Evolutionary conservation across 495 filamentous ascomycete species (phyloP), one percentile per base, ranked within the genome.

Genomic region (Glarea lozoyensis): DNA sequence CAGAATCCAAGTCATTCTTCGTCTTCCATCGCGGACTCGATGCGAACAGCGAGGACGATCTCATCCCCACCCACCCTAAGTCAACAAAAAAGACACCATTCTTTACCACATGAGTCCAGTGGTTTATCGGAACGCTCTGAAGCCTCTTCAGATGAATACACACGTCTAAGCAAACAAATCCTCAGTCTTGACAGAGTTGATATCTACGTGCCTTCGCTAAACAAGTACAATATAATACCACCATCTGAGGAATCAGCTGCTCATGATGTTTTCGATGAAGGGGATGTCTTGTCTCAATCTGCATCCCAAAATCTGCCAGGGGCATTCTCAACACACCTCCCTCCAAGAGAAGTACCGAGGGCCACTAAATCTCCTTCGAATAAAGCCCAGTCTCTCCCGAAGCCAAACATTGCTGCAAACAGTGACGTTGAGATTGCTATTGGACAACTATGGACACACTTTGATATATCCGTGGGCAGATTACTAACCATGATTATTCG

Each of bases 401-500:
- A 43, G 20, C 4, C 29, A 31, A 18, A 6, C 2, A 67, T 75
- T 37, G 57, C 52, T 22, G 54, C 62, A 4, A n/a, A n/a, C n/a
- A n/a, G n/a, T n/a, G n/a, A n/a, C n/a, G 50, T 77, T 22, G 76
- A 77, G 48, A 52, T 85, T 15, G 66, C 74, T 25, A 45, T 85
- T 35, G 73, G 71, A 19, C 69, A 75, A 1, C 50, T 75, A 20
- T 62, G 72, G 13, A 42, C 78, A 2, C 75, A 74, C 36, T 78
- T 84, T 46, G 84, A 88, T 59, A 75, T 84, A 16, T 72, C 81
- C 3, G 75, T 77, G 4, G 82, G 77, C 1, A 81, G 81, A 57
- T 64, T 88, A 35, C 50, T 86, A 10, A 63, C 65, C 25, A 83
- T 78, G 57, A 65, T 83, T 32, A 60, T 79, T 7, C 68, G 75